Evolutionary conservation across 306 rosid genomes (phyloP), one percentile per base, ranked within the genome.

Genomic region (Cicer cuneatum): DNA sequence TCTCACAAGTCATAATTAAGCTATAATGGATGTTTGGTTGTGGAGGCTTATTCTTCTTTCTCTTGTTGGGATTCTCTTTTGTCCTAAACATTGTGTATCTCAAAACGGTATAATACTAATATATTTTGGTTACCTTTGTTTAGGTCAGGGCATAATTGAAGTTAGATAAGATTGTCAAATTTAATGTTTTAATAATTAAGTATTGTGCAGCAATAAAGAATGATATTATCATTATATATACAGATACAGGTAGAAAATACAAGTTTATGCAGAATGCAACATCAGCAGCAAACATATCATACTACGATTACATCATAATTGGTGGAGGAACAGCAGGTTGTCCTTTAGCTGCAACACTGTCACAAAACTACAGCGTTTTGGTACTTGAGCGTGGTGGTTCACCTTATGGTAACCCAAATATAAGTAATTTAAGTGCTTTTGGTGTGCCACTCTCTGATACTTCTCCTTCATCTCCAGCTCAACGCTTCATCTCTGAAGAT

Each of bases 241-340:
- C 69, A 40, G 33, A 59, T 12, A 10, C 81, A 91, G 89, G 47
- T 68, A 81, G 78, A 10, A 83, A 86, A 46, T 92, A 82, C 41
- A 47, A 2, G 7, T 92, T 92, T 80, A 77, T 88, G 91, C 78
- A 73, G 40, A 67, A 80, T 73, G 93, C 97, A 43, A 79, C 71
- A 0, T 60, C 52, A 29, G 91, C 97, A 11, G 77, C 89, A 9
- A 66, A 18, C 2, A 56, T 64, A 2, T 86, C 96, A 1, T 86
- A 80, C 83, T 88, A 89, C 14, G 96, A 89, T 69, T 92, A 89
- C 89, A 92, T 92, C 12, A 66, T 92, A 5, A 81, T 92, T 1
- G 97, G 97, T 0, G 97, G 97, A 0, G 96, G 96, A 10, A 89
- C 97, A 0, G 86, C 96, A 0, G 96, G 97, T 2, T 89, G 97